Evolutionary conservation across 176 grass and related monocot genomes (phyloP).

Genomic region (Metroxylon sagu): DNA sequence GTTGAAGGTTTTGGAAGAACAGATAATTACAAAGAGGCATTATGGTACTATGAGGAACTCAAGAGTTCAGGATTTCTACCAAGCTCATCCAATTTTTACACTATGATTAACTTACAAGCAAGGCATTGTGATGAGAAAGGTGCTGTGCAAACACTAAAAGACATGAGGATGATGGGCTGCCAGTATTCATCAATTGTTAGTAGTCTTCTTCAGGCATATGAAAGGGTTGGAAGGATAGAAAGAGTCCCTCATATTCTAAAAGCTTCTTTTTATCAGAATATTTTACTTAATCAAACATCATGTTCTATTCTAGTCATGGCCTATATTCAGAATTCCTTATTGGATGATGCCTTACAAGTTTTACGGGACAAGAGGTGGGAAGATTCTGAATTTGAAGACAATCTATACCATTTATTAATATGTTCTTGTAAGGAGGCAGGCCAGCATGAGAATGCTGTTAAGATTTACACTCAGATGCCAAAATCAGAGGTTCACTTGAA

Average conservation of each 20-base stretch:
- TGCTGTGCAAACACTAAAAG: slow-evolving; percentile 46
- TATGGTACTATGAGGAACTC: slow-evolving; percentile 61
- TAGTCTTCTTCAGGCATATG: slow-evolving; percentile 60
- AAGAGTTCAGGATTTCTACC: slow-evolving; percentile 49
- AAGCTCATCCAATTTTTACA: slow-evolving; percentile 89
- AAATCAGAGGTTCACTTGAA: slow-evolving; percentile 39
- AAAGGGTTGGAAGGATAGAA: slow-evolving; percentile 45
- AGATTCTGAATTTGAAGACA: slow-evolving; percentile 72
- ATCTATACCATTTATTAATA: slow-evolving; percentile 81
- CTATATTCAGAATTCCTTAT: slow-evolving; percentile 64
- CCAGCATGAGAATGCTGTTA: slow-evolving; percentile 49
- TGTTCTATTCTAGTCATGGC: slow-evolving; percentile 71
- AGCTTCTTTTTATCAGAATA: slow-evolving; percentile 56
- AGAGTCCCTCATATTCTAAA: slow-evolving; percentile 50
- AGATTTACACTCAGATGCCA: slow-evolving; percentile 54
- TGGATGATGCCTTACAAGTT: slow-evolving; percentile 65
- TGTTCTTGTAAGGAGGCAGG: slow-evolving; percentile 80
- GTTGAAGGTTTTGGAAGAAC: slow-evolving; percentile 83
- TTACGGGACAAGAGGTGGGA: slow-evolving; percentile 72
- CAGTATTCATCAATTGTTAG: slow-evolving; percentile 67
- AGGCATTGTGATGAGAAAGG: slow-evolving; percentile 45
- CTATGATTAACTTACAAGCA: slow-evolving; percentile 75
- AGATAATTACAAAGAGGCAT: slow-evolving; percentile 42
- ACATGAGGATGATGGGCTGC: slow-evolving; percentile 54
- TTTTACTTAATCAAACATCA: slow-evolving; percentile 59